Conservation (phyloP, 495 filamentous ascomycete species). For the Halenospora varia region DNA sequence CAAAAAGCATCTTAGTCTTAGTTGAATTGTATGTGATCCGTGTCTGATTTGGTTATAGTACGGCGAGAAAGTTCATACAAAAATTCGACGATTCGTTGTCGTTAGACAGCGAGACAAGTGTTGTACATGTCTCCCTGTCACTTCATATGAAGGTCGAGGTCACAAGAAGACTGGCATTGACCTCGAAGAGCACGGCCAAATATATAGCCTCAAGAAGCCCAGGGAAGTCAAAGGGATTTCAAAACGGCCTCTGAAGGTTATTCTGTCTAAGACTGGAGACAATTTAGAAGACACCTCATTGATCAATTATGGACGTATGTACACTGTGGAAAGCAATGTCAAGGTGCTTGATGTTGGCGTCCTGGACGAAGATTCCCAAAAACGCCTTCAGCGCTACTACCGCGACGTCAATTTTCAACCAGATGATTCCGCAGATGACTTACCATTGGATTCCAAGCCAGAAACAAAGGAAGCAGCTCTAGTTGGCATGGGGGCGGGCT, state of each 20-base stretch:
- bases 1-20: too few species aligned
- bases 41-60: too few species aligned
- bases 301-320: slow-evolving; percentile 18
- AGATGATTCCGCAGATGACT: slow-evolving; percentile 6
- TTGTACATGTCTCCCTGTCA: slow-evolving; percentile 18
- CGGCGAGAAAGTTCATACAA: slow-evolving; percentile 12
- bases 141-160: slow-evolving; percentile 8
- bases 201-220: slow-evolving; percentile 12
- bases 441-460: background rate
- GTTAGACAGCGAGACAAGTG: slow-evolving; percentile 9
- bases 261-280: slow-evolving; percentile 1
- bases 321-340: slow-evolving; percentile 20
- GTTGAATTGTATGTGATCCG: too few species aligned
- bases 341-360: slow-evolving; percentile 22
- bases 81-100: slow-evolving; percentile 23
- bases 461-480: background rate
- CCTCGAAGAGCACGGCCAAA: slow-evolving; percentile 17
- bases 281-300: slow-evolving; percentile 10
- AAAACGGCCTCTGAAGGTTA: slow-evolving; percentile 10
- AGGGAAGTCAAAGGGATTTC: background rate
- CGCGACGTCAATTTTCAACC: slow-evolving; percentile 1
- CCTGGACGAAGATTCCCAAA: slow-evolving; percentile 12
- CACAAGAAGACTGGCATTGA: slow-evolving; percentile 10
- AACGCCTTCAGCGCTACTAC: slow-evolving; percentile 12
- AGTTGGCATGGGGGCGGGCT: background rate